phyloP scores from a whole-genome alignment of 2,329 filamentous ascomycete genomes.

The Bipolaris zeicola region DNA sequence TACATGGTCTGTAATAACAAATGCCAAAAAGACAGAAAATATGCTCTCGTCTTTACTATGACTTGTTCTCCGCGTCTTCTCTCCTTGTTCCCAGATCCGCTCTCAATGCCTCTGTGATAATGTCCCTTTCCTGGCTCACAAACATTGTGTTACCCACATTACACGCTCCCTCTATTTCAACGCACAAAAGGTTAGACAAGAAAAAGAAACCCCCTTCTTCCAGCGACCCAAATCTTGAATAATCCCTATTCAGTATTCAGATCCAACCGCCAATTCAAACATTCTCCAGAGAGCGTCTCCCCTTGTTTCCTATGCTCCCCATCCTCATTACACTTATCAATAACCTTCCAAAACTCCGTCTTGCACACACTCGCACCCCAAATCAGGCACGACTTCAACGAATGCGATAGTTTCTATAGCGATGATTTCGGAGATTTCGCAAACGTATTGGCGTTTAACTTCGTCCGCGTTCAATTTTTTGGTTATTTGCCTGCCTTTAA shows the following conservation, averaged over 20 bases:
- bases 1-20: too few species aligned
- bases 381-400: not conserved
- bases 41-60: too few species aligned
- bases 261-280: not conserved
- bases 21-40: too few species aligned
- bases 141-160: too few species aligned
- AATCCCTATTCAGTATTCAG: not conserved
- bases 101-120: too few species aligned
- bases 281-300: not conserved
- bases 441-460: not conserved
- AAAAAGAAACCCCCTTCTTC: too few species aligned
- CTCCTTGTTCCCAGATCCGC: too few species aligned
- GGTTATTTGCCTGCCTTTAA: not conserved
- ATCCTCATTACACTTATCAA: not conserved
- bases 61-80: too few species aligned
- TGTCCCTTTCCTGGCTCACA: too few species aligned
- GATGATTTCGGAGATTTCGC: not conserved
- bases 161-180: too few species aligned
- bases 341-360: not conserved
- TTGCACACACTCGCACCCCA: not conserved
- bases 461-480: not conserved
- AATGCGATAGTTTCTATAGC: not conserved
- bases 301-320: slow-evolving; percentile 1
- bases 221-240: not conserved
- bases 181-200: too few species aligned